Evolutionary conservation across 176 grass and related monocot genomes (phyloP).

Genomic region (Triticum timopheevii): DNA sequence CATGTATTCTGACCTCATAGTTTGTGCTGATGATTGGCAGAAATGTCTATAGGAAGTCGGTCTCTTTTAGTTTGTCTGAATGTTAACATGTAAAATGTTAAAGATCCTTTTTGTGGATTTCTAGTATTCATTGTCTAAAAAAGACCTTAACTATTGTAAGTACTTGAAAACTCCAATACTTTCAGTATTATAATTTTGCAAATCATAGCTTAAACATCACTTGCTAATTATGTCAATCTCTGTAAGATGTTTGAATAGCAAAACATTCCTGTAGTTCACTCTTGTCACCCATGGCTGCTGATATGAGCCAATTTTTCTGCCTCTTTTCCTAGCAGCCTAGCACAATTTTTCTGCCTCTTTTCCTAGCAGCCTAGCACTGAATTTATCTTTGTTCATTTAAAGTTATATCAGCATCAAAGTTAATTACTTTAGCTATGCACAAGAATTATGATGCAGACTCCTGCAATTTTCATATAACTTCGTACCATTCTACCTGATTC

Average conservation of each 20-base stretch:
- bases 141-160: not conserved
- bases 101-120: conserved; percentile 3
- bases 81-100: not conserved
- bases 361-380: not conserved
- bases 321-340: not conserved
- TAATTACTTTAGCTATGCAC: not conserved
- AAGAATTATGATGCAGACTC: not conserved
- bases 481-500: conserved; percentile 36
- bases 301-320: not conserved
- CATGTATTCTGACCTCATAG: not conserved
- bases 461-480: not conserved
- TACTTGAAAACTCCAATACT: conserved; percentile 4
- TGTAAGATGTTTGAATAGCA: not conserved
- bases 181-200: conserved; percentile 18
- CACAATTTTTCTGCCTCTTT: not conserved
- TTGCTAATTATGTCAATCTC: conserved; percentile 7
- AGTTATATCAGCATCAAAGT: not conserved
- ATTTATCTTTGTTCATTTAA: conserved; percentile 18
- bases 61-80: not conserved
- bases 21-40: not conserved
- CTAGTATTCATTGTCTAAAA: not conserved
- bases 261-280: conserved; percentile 8
- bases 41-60: not conserved
- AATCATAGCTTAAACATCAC: not conserved
- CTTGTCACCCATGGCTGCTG: conserved; percentile 11